Evolutionary conservation across 2,329 filamentous ascomycete species (phyloP).

Genomic region (Macroventuria anomochaeta): DNA sequence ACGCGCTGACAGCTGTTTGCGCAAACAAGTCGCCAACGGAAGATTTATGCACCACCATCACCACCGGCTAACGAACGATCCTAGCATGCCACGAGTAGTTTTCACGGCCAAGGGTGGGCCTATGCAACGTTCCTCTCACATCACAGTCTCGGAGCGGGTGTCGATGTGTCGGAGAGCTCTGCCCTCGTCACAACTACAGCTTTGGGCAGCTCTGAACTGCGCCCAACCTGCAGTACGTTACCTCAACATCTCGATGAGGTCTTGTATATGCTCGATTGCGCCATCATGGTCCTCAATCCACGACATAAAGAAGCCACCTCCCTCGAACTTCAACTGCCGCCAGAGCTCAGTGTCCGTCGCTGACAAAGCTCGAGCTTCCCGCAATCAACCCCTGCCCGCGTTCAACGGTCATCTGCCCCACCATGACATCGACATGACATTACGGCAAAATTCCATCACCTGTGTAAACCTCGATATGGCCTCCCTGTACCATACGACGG

Average conservation of each 20-base stretch:
- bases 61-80: neutral
- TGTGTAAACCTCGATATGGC: conserved; percentile 22
- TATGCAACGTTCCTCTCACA: neutral
- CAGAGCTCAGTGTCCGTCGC: neutral
- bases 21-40: neutral
- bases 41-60: neutral
- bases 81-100: conserved; percentile 10
- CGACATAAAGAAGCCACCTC: conserved; percentile 13
- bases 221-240: neutral
- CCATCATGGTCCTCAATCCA: conserved; percentile 32
- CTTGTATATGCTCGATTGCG: neutral
- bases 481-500: conserved; percentile 19
- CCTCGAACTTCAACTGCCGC: neutral
- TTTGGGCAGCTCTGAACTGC: neutral
- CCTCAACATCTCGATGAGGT: neutral
- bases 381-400: conserved; percentile 10
- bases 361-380: conserved; percentile 18
- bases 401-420: conserved; percentile 26
- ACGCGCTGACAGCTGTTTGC: neutral
- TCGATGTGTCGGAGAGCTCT: neutral
- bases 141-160: conserved; percentile 1
- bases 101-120: conserved; percentile 2
- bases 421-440: conserved; percentile 42
- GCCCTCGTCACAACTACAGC: too few species aligned
- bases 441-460: conserved; percentile 21